Conservation (phyloP, 73 alveolate species). For the Paramecium sexaurelia region DNA sequence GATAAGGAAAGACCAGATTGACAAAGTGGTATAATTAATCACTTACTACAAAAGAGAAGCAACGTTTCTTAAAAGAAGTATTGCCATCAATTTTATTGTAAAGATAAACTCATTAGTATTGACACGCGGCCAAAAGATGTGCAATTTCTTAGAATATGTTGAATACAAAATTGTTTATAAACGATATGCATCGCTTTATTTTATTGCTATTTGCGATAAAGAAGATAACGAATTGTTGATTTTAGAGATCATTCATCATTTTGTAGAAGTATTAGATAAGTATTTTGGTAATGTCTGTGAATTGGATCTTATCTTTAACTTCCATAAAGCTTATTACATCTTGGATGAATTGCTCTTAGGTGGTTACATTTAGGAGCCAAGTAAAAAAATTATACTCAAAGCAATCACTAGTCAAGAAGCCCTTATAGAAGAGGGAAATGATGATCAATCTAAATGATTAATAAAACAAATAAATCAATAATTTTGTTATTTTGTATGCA, state of each 20-base stretch:
- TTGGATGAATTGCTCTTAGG: slow-evolving; percentile 96
- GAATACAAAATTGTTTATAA: slow-evolving; percentile 71
- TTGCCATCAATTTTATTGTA: background rate
- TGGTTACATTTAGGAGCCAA: slow-evolving; percentile 93
- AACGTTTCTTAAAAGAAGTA: slow-evolving; percentile 64
- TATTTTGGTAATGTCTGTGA: slow-evolving; percentile 98
- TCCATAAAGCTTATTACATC: slow-evolving; percentile 97
- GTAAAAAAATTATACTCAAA: slow-evolving; percentile 77
- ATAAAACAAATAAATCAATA: background rate
- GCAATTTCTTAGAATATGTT: slow-evolving; percentile 65
- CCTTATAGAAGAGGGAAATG: slow-evolving; percentile 60
- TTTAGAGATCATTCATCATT: slow-evolving; percentile 92
- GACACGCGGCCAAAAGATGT: slow-evolving; percentile 63
- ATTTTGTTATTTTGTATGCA: background rate
- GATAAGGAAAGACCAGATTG: slow-evolving; percentile 68
- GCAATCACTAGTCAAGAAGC: slow-evolving; percentile 68
- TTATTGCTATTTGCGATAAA: slow-evolving; percentile 96
- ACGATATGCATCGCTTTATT: slow-evolving; percentile 97
- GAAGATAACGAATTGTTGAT: slow-evolving; percentile 97
- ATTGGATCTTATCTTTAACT: slow-evolving; percentile 94
- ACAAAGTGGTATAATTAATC: slow-evolving; percentile 68
- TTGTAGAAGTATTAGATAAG: slow-evolving; percentile 94
- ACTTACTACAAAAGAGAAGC: slow-evolving; percentile 63
- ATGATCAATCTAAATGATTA: slow-evolving; percentile 56
- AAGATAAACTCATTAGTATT: slow-evolving; percentile 65